Conservation (phyloP, 2,329 filamentous ascomycete species). For the Penicillium occitanis region DNA sequence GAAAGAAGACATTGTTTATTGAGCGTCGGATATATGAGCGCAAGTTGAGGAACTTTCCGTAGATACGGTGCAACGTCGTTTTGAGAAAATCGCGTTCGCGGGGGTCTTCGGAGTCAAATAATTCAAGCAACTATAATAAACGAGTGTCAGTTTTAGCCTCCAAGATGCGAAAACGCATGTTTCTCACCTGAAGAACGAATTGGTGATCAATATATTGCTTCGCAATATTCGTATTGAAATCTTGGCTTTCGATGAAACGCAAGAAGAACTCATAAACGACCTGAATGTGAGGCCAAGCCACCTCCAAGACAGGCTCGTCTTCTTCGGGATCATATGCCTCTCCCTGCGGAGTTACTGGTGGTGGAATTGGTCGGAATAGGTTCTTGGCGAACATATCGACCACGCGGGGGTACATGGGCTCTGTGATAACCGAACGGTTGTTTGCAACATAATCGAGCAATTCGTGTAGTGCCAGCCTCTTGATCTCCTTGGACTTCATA, state of each 20-base stretch:
- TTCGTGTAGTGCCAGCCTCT: constrained; percentile 91
- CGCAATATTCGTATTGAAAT: constrained; percentile 99
- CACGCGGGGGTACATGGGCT: constrained; percentile 97
- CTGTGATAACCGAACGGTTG: constrained; percentile 96
- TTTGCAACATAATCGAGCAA: constrained; percentile 97
- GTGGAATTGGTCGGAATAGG: constrained; percentile 92
- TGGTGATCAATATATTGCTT: constrained; percentile 98
- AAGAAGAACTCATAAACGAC: constrained; percentile 99
- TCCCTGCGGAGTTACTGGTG: constrained; percentile 94
- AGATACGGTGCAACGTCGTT: constrained; percentile 95
- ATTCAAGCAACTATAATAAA: constrained; percentile 70
- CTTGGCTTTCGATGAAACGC: constrained; percentile 97
- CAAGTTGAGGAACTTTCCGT: constrained; percentile 97
- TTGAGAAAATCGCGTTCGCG: constrained; percentile 96
- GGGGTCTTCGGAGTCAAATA: constrained; percentile 97
- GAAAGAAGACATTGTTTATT: constrained; percentile 99
- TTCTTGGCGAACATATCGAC: constrained; percentile 99
- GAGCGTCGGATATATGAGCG: constrained; percentile 95
- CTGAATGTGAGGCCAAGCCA: constrained; percentile 98
- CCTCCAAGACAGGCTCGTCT: constrained; percentile 95
- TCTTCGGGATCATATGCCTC: constrained; percentile 98
- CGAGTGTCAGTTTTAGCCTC: constrained; percentile 19
- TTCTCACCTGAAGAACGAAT: constrained; percentile 76
- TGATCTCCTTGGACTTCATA: constrained; percentile 99
- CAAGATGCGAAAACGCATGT: constrained; percentile 23